phyloP scores from a whole-genome alignment of 169 alveolate species.

The Plasmodium gonderi region DNA sequence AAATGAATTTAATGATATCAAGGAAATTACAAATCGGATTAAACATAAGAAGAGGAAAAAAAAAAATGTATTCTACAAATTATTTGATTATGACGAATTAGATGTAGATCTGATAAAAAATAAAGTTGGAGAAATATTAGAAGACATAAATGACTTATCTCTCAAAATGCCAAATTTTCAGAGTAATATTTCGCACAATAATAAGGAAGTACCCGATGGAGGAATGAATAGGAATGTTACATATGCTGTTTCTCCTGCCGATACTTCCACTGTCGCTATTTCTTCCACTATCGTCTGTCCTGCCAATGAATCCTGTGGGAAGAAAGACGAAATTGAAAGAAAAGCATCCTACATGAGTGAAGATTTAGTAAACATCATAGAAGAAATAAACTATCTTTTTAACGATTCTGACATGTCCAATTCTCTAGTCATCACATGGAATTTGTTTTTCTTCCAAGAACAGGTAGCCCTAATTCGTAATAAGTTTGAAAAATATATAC shows the following conservation, averaged over 20 bases:
- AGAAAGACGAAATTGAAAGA: neutral
- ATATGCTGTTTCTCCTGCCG: too few species aligned
- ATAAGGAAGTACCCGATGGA: neutral
- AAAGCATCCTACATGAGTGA: conserved; percentile 30
- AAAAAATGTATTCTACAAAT: conserved; percentile 58
- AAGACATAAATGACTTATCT: conserved; percentile 48
- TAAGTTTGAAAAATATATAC: conserved; percentile 58
- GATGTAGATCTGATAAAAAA: conserved; percentile 14
- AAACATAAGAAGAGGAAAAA: conserved; percentile 59
- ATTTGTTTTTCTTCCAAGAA: conserved; percentile 32
- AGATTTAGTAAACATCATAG: conserved; percentile 50
- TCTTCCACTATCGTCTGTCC: neutral
- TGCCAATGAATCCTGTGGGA: neutral
- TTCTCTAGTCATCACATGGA: conserved; percentile 67
- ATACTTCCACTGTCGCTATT: too few species aligned
- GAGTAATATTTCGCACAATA: neutral
- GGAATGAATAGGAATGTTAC: too few species aligned
- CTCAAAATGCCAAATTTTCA: neutral
- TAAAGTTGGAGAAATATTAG: conserved; percentile 46
- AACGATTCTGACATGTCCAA: conserved; percentile 45
- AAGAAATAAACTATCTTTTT: conserved; percentile 68
- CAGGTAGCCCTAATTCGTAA: conserved; percentile 47
- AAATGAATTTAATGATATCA: conserved; percentile 29
- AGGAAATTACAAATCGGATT: conserved; percentile 59
- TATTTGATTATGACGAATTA: conserved; percentile 57